Base-by-base conservation (phyloP, 768 basidiomycete species). In the Lactarius vividus region DNA sequence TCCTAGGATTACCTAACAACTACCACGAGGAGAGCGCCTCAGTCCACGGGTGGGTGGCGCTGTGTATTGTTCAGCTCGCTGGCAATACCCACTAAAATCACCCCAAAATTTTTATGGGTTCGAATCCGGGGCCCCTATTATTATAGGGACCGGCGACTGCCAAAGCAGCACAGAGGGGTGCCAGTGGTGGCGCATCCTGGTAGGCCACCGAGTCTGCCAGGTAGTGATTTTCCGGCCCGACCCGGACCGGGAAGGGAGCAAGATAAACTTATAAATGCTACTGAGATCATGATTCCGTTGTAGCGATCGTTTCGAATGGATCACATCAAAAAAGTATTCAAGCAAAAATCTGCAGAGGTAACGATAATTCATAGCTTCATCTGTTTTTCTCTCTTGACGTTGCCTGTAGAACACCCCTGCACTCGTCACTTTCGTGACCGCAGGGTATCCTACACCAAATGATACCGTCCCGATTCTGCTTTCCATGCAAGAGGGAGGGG, bases 401-500 rank as follows among this genome's bases (percentile, higher is more conserved):
- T 69, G 62, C 53, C 31, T 44, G 33, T 66, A 89, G 88, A 83
- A 83, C 35, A 72, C 73, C 28, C 83, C 88, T 57, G 88, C 85
- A 6, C 79, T 93, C 61, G 83, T 94, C 70, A 92, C 96, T 40
- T 99, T 97, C 77, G 81, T 98, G 71, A 99, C 96, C 26, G 96
- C 96, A 54, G 96, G 96, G 16, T 98, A 88, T 78, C 96, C 96
- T 31, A 85, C 80, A 9, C 75, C 77, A 61, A 80, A 87, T 73
- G 89, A 90, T 64, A 98, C 96, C 0, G 92, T 96, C 13, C 87
- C 92, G 2, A 83, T 94, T 65, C 76, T 98, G 80, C 84, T 98
- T 40, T 91, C 92, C 29, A 92, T 99, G 88, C 90, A 98, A 76
- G 84, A 85, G 54, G 96, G 96, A 61, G 96, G 96, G 7, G 85